Evolutionary conservation across 2,329 filamentous ascomycete species (phyloP), one percentile per base, ranked within the genome.

Genomic region (Amauroascus niger): DNA sequence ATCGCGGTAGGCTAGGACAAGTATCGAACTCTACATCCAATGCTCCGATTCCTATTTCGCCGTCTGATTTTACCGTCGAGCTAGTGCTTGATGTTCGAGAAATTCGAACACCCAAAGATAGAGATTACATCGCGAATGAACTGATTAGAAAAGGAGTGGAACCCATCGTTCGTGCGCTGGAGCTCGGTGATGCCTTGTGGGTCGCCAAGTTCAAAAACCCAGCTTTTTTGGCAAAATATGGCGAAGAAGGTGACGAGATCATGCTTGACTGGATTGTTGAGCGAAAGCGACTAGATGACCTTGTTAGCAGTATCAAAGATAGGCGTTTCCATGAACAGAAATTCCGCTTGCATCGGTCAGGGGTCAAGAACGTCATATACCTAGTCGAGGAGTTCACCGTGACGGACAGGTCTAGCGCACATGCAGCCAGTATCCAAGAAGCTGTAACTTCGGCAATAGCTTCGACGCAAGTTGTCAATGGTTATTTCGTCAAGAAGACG

Each of bases 261-360:
- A 80, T 88, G 45, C 74, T 93, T 3, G 87, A 91, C 66, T 88
- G 83, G 76, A 87, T 93, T 43, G 79, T 89, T 1, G 87, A 93
- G 69, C 78, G 87, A 57, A 93, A 93, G 65, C 77, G 87, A 7
- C 76, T 90, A 0, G 87, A 91, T 63, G 87, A 93, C 65, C 71
- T 93, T 45, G 77, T 91, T n/a, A 74, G 78, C 49, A 89, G 85
- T 57, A 88, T 93, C 69, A 88, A 86, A 66, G 87, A 91, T 58
- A 86, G 86, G 1, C 81, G 87, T 1, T 91, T 89, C 61, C 84
- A 85, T 60, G 87, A 93, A 65, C 87, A 93, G 65, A 91, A 93
- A 65, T 91, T 89, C 64, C 83, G 87, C 1, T 75, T 91, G 9
- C 78, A 79, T 52, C 81, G 81, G 49, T 87, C 81, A 0, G 87